Evolutionary conservation across 371 early-diverging fungal species (phyloP), one percentile per base, ranked within the genome.

Genomic region (Rhizopus stolonifer): DNA sequence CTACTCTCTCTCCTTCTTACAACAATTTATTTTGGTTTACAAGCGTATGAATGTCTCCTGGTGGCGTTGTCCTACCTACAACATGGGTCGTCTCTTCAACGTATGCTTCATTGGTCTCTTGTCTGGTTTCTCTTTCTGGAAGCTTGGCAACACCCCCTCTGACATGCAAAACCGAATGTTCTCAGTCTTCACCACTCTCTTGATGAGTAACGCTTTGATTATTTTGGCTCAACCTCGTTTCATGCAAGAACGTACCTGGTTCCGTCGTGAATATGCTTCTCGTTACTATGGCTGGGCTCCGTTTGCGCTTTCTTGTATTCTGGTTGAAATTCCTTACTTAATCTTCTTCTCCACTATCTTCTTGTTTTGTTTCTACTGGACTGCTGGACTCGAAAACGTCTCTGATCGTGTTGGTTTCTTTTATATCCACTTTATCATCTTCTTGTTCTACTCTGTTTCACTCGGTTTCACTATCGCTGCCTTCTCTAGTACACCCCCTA

Each of bases 41-140:
- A 59, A 58, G 22, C 81, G 88, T 50, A 84, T 85, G 82, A 56
- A 74, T 44, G 60, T 74, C 2, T 73, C 81, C 21, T 87, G 75
- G 70, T 87, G 84, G 84, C 74, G 88, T 22, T 73, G 76, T 44
- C 85, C 86, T 38, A 58, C 67, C 31, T 87, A 85, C 67, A 87
- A 87, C 63, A 67, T 85, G 55, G 86, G 86, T 44, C 81, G 83
- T 54, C 49, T 81, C 47, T 68, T 70, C 44, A 74, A 79, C 54
- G 72, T 74, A 45, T 45, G 63, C 52, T 63, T 81, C 47, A 70
- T 72, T 54, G 81, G 78, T 18, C 70, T 88, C 19, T 60, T 86
- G 21, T 78, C 85, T 40, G 91, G 90, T 26, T 85, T 92, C 68
- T 80, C 90, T 8, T 92, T 82, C 66, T 87, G 76, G 80, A 79